Conservation (phyloP, 73 alveolate species). For the Blepharisma stoltei region DNA sequence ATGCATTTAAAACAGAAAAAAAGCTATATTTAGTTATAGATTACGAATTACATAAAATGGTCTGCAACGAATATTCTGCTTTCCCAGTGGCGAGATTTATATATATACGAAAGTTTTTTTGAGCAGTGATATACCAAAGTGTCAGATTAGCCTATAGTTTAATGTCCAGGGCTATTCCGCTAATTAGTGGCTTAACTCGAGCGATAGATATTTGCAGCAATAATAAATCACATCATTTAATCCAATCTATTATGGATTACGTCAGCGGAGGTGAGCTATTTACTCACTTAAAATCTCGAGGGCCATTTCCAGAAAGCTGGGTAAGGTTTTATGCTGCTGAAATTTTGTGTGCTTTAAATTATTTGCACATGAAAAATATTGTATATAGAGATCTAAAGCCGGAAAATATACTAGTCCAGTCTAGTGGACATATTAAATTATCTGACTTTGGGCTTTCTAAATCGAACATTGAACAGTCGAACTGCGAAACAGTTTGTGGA, state of each 20-base stretch:
- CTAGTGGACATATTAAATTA: constrained; percentile 76
- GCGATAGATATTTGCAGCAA: neutral
- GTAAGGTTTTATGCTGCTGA: constrained; percentile 45
- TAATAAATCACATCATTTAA: neutral
- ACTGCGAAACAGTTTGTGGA: constrained; percentile 73
- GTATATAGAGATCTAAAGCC: constrained; percentile 86
- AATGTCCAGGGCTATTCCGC: neutral
- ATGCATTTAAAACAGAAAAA: constrained; percentile 8
- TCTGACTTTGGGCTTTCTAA: constrained; percentile 92
- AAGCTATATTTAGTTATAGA: constrained; percentile 34
- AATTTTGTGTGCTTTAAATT: constrained; percentile 43
- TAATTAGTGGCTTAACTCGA: neutral
- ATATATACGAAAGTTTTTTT: too few relatives aligned
- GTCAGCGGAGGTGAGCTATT: constrained; percentile 27
- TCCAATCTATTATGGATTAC: neutral
- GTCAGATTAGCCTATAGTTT: too few relatives aligned
- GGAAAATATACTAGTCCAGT: constrained; percentile 74
- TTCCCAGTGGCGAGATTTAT: neutral
- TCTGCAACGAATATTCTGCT: neutral
- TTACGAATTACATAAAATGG: neutral
- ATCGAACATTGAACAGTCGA: constrained; percentile 58
- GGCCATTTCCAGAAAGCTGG: constrained; percentile 13
- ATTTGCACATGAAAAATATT: constrained; percentile 59
- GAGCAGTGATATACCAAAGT: neutral
- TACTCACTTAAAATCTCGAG: constrained; percentile 27